Conservation (phyloP, 768 basidiomycete genomes). For the Neoboletus brunneissimus region DNA sequence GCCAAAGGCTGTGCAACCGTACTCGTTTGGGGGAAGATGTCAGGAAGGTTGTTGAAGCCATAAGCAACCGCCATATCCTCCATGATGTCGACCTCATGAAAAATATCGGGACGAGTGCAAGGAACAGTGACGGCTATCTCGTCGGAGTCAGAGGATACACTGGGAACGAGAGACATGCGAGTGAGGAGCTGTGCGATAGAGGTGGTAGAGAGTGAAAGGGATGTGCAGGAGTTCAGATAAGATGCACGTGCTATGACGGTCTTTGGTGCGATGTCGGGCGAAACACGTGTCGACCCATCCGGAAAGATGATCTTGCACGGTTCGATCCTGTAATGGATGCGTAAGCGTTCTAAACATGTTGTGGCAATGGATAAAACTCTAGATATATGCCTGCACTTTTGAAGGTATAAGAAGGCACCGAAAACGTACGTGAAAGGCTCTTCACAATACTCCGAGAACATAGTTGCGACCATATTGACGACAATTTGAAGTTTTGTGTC, state of each 20-base stretch:
- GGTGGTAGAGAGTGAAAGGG: slow-evolving; percentile 62
- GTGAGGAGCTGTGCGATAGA: slow-evolving; percentile 72
- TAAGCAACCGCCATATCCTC: slow-evolving; percentile 98
- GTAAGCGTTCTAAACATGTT: background rate
- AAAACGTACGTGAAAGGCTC: slow-evolving; percentile 82
- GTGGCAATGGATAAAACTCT: background rate
- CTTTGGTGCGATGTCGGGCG: slow-evolving; percentile 77
- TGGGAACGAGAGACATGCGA: slow-evolving; percentile 75
- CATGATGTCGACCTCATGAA: slow-evolving; percentile 98
- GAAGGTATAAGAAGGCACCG: background rate
- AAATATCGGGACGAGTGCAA: slow-evolving; percentile 94
- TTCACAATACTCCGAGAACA: slow-evolving; percentile 97
- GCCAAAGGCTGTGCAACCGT: slow-evolving; percentile 92
- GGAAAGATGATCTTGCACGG: slow-evolving; percentile 83
- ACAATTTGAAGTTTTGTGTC: slow-evolving; percentile 96
- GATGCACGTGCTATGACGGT: slow-evolving; percentile 74
- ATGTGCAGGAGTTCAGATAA: slow-evolving; percentile 96
- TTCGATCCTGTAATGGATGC: slow-evolving; percentile 64
- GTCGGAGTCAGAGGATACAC: slow-evolving; percentile 51
- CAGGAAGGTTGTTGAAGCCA: slow-evolving; percentile 94
- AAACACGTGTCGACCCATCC: slow-evolving; percentile 71
- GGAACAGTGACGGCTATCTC: slow-evolving; percentile 77
- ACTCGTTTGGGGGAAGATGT: slow-evolving; percentile 88
- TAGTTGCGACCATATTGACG: slow-evolving; percentile 89
- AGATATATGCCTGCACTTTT: background rate